Evolutionary conservation across 1,139 yeast genomes (phyloP), one percentile per base, ranked within the genome.

Genomic region (Taphrina communis): DNA sequence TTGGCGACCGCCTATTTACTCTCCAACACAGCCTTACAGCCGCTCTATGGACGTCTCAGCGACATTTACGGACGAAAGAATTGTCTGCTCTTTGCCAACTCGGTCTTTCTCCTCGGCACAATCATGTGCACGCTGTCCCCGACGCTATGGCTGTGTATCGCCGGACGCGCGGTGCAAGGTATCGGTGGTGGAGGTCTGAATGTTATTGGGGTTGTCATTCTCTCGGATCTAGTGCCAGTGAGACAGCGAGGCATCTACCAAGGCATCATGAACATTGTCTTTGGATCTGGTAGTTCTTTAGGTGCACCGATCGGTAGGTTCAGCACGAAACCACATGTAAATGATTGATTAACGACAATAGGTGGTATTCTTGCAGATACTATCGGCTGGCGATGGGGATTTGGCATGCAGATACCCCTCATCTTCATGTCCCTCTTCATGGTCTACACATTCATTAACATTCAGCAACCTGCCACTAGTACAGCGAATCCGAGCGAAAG

Each of bases 371-470:
- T 90, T 42, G 84, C 93, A 31, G 90, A 87, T 70, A 75, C 78
- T n/a, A 82, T 86, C 72, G 96, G 96, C 44, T 92, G 97, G 97
- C 83, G 91, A 75, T 83, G 83, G 75, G 88, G 88, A 1, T 87
- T 87, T 74, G 78, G 81, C 72, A 75, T 82, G 62, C 90, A 87
- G 75, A 84, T 85, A 1, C 97, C 97, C 0, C 78, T 90, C 46
- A 86, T 90, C 3, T 60, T 84, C 2, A 19, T 78, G 4, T 87
- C 89, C 17, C 80, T 82, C 69, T 77, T 75, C 60, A 58, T 56
- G 68, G 65, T 58, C 36, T 14, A 35, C n/a, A 53, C 58, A n/a
- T 57, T 71, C 63, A 60, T 57, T 41, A 50, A 50, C 53, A 25
- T 50, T n/a, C 63, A 71, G 48, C 57, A 68, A 41, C 68, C 62